Evolutionary conservation across 2,329 filamentous ascomycete genomes (phyloP), one percentile per base, ranked within the genome.

Genomic region (Blastomyces emzantsi): DNA sequence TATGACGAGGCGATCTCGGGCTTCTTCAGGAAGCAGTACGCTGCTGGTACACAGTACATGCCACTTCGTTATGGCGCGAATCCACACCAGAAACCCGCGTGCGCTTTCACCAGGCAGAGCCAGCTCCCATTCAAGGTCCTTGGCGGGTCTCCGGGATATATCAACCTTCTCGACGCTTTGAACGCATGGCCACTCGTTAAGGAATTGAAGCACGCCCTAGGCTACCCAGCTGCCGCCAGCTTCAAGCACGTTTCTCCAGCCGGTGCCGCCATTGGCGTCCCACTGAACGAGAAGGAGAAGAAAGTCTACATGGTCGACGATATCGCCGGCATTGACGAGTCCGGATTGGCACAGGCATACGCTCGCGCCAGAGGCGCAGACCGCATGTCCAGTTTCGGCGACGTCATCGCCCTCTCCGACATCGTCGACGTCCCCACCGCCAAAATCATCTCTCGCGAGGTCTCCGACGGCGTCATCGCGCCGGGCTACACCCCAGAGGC

Each of bases 171-270:
- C 59, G 94, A 99, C 78, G 90, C 91, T 60, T 85, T 99, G 70
- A 99, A 99, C 78, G 91, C 92, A 70, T 99, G 94, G 94, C 90
- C 91, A 7, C 81, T 99, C 65, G 94, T 99, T 64, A 96, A 96
- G 83, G 94, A 99, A 81, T 85, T 99, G 72, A 95, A 92, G 82
- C 82, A 89, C 70, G 91, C 93, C 28, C 86, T 97, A 28, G 88
- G 89, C 70, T 87, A 89, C 76, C 90, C 94, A 43, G 94, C 94
- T 62, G 94, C 94, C 39, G 93, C 94, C 67, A 96, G 91, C 76
- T 99, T 99, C 87, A 99, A 97, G 86, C 94, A 99, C 76, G 94
- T 97, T 67, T 99, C 94, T 11, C 94, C 94, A 25, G 94, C 94
- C 54, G 94, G 94, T 73, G 94, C 93, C 64, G 93, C 94, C 69